These are phyloP conservation scores for Diddensiella transvaalensis DNA, from an alignment of 805 yeast species.

Conservation along the genomic window DNA sequence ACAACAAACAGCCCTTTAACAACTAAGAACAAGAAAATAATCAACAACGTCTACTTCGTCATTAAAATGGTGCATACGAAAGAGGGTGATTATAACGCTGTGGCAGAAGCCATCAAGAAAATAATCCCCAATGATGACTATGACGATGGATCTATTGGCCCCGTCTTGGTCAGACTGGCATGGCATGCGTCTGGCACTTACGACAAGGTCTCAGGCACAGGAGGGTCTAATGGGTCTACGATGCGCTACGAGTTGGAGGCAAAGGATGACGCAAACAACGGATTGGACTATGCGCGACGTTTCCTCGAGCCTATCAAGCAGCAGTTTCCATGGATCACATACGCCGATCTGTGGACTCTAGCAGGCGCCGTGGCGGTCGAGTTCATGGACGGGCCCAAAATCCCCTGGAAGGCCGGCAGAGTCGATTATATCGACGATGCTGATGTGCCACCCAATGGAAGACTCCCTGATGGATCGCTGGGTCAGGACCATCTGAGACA, in stretches of 20 bases:
- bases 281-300: constrained; percentile 49
- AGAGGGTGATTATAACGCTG: constrained; percentile 37
- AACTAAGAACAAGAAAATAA: too few species aligned
- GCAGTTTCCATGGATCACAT: constrained; percentile 57
- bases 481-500: constrained; percentile 53
- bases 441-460: constrained; percentile 59
- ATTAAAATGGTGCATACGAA: not conserved
- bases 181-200: constrained; percentile 87
- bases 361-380: constrained; percentile 67
- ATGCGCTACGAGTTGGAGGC: constrained; percentile 48
- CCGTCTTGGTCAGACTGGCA: constrained; percentile 71
- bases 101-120: constrained; percentile 35
- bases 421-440: constrained; percentile 53
- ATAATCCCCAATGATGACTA: constrained; percentile 44
- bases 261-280: constrained; percentile 45
- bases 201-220: constrained; percentile 50
- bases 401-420: constrained; percentile 76
- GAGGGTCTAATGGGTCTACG: constrained; percentile 55
- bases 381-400: constrained; percentile 61
- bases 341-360: constrained; percentile 69
- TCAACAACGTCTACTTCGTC: not conserved
- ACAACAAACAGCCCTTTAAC: too few species aligned
- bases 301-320: constrained; percentile 53
- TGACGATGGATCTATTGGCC: constrained; percentile 71
- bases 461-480: constrained; percentile 56